Evolutionary conservation across 2,329 filamentous ascomycete species (phyloP).

Genomic region (Colletotrichum zoysiae): DNA sequence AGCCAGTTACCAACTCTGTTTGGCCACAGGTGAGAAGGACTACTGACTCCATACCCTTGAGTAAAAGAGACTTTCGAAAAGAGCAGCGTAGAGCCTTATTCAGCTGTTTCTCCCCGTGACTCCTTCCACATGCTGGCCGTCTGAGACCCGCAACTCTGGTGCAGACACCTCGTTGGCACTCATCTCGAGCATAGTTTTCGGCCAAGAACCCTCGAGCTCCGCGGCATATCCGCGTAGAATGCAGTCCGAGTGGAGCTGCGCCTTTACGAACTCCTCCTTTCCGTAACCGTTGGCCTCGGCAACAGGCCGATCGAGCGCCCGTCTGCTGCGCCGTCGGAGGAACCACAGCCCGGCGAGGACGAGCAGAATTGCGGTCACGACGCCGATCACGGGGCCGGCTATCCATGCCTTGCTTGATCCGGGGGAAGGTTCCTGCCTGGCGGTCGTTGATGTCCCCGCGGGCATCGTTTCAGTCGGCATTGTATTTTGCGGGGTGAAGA

Average conservation of each 20-base stretch:
- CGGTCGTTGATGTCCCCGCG: background rate
- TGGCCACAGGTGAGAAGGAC: background rate
- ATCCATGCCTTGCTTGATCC: constrained; percentile 13
- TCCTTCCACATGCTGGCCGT: constrained; percentile 3
- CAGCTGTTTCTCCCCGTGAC: background rate
- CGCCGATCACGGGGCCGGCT: constrained; percentile 19
- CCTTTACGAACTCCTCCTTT: constrained; percentile 1
- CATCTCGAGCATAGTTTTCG: background rate
- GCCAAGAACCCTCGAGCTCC: constrained; percentile 16
- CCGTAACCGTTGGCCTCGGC: background rate
- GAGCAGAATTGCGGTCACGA: background rate
- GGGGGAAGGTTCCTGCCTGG: background rate
- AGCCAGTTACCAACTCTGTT: no score
- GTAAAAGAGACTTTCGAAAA: no score
- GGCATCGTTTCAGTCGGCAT: background rate
- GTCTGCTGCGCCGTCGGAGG: background rate
- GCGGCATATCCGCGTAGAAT: background rate
- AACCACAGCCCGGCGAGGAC: constrained; percentile 10
- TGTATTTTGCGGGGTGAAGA: background rate
- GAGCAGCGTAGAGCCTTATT: background rate
- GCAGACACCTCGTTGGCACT: constrained; percentile 11
- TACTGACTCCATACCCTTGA: background rate
- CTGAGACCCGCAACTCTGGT: background rate
- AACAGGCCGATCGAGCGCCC: no score
- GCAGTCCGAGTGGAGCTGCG: constrained; percentile 2